A percentile compares a stretch with the other conserved stretches of the same genome.
Evolutionary conservation across 345 rosid genomes (phyloP).

Genomic region (Nephelium lappaceum): DNA sequence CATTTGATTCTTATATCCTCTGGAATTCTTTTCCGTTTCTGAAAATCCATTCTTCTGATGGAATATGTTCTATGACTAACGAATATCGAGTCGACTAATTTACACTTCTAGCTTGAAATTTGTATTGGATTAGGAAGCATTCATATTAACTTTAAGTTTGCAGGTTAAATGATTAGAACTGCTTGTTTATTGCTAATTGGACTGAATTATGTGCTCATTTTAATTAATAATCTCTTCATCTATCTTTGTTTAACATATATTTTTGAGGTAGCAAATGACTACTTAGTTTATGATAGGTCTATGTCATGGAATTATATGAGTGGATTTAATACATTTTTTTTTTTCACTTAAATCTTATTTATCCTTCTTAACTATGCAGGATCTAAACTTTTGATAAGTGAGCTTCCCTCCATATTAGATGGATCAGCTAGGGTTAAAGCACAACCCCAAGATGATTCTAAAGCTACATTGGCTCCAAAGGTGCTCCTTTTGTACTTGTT

Average conservation of each 20-base stretch:
- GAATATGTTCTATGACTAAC: not conserved
- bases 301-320: not conserved
- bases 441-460: slow-evolving; percentile 81
- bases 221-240: not conserved
- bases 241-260: not conserved
- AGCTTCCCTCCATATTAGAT: slow-evolving; percentile 76
- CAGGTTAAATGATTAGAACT: not conserved
- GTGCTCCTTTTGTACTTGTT: slow-evolving; percentile 29
- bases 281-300: slow-evolving; percentile 8
- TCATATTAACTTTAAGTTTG: not conserved
- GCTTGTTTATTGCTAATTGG: not conserved
- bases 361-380: slow-evolving; percentile 44
- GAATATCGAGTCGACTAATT: not conserved
- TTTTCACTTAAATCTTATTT: not conserved
- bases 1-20: not conserved
- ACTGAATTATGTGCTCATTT: not conserved
- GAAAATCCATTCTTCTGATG: not conserved
- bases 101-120: not conserved
- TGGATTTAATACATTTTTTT: not conserved
- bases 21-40: not conserved
- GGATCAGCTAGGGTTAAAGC: slow-evolving; percentile 78
- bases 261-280: slow-evolving; percentile 1
- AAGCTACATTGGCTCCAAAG: slow-evolving; percentile 92
- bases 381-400: slow-evolving; percentile 71
- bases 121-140: not conserved